A percentile compares a stretch with the other conserved stretches of the same genome.
Conservation (phyloP, 2,329 filamentous ascomycete species). For the Stylonectria norvegica region DNA sequence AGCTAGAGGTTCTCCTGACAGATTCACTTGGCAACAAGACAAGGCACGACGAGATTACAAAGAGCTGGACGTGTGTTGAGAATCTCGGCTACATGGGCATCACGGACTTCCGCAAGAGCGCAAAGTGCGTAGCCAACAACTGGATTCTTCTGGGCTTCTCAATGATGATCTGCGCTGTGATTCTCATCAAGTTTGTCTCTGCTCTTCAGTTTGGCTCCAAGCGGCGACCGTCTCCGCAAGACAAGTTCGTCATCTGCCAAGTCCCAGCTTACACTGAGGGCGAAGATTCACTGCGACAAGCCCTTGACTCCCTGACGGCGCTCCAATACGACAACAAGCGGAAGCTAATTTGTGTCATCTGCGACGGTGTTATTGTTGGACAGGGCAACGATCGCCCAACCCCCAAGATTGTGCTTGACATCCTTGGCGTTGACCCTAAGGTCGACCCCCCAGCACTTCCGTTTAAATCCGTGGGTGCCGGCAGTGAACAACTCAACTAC, state of each 20-base stretch:
- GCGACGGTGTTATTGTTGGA: slow-evolving; percentile 95
- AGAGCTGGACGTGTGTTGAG: slow-evolving; percentile 76
- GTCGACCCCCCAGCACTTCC: slow-evolving; percentile 90
- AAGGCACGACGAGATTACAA: slow-evolving; percentile 47
- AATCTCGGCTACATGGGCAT: slow-evolving; percentile 80
- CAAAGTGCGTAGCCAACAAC: slow-evolving; percentile 83
- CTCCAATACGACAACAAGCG: slow-evolving; percentile 98
- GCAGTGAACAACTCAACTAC: slow-evolving; percentile 92
- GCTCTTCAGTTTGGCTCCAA: slow-evolving; percentile 93
- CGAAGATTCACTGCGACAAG: slow-evolving; percentile 90
- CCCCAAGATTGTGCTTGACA: slow-evolving; percentile 95
- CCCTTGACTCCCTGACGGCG: slow-evolving; percentile 88
- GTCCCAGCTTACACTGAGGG: slow-evolving; percentile 97
- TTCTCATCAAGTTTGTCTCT: slow-evolving; percentile 83
- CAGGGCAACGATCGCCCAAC: slow-evolving; percentile 94
- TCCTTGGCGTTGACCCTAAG: slow-evolving; percentile 94
- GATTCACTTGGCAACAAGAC: slow-evolving; percentile 50
- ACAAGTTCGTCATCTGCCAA: slow-evolving; percentile 98
- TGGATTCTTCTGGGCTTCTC: slow-evolving; percentile 86
- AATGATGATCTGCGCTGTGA: slow-evolving; percentile 76
- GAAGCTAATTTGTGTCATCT: slow-evolving; percentile 94
- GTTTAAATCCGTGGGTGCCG: slow-evolving; percentile 87
- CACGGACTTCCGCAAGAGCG: slow-evolving; percentile 74
- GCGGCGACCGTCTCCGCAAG: slow-evolving; percentile 81
- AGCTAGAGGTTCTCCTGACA: slow-evolving; percentile 56